A percentile compares a stretch with the other conserved stretches of the same genome.
phyloP scores from a whole-genome alignment of 2,329 filamentous ascomycete genomes.

The Cyanodermella asteris region DNA sequence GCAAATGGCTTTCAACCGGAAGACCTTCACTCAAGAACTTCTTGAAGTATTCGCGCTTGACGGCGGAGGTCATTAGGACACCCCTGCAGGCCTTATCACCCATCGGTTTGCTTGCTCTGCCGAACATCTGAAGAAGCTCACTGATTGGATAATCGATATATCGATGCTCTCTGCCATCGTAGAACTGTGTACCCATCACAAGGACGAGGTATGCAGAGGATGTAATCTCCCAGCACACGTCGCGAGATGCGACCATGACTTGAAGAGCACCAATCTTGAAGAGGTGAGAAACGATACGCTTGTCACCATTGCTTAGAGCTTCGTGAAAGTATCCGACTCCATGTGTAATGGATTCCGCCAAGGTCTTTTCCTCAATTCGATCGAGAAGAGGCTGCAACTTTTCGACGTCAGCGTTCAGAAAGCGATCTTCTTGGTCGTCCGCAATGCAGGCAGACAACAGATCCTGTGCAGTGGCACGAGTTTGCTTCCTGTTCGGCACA shows the following conservation, averaged over 20 bases:
- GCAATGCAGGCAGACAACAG: slow-evolving; percentile 68
- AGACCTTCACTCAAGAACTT: slow-evolving; percentile 95
- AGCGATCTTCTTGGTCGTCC: slow-evolving; percentile 82
- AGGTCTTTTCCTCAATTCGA: slow-evolving; percentile 62
- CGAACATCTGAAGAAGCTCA: slow-evolving; percentile 94
- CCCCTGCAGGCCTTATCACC: slow-evolving; percentile 66
- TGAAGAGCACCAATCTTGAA: slow-evolving; percentile 80
- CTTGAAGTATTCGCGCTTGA: slow-evolving; percentile 94
- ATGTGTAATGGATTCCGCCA: slow-evolving; percentile 76
- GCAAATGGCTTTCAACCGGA: slow-evolving; percentile 83
- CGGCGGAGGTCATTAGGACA: slow-evolving; percentile 86
- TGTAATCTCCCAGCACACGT: slow-evolving; percentile 91
- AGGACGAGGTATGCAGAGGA: slow-evolving; percentile 75
- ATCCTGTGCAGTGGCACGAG: slow-evolving; percentile 67
- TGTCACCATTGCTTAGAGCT: slow-evolving; percentile 69
- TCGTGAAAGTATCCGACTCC: slow-evolving; percentile 97
- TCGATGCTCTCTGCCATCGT: slow-evolving; percentile 85
- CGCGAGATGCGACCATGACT: slow-evolving; percentile 58
- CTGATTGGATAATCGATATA: slow-evolving; percentile 92
- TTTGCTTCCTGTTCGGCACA: slow-evolving; percentile 83
- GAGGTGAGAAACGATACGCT: slow-evolving; percentile 79
- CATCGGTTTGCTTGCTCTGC: slow-evolving; percentile 62
- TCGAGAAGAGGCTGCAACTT: slow-evolving; percentile 66
- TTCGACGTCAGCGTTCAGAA: slow-evolving; percentile 63
- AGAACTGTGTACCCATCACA: slow-evolving; percentile 96